Percentiles rank a stretch among this genome's conserved stretches.
Conservation (phyloP, 257 asterid species). For the Asclepias syriaca region DNA sequence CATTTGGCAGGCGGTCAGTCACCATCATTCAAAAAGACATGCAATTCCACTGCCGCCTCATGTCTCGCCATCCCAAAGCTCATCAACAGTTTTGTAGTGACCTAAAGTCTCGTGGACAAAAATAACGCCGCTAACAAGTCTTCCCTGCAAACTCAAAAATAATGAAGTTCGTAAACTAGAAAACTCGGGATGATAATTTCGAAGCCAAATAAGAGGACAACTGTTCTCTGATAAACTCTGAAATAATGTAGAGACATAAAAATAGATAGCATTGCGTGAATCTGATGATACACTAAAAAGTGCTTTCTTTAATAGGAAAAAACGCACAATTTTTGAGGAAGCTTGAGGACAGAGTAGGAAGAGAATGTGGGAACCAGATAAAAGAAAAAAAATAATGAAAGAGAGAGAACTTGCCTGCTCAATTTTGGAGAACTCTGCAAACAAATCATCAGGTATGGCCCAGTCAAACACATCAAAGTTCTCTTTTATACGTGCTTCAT, state of each 20-base stretch:
- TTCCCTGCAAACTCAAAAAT: constrained; percentile 45
- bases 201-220: neutral
- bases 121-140: constrained; percentile 42
- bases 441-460: constrained; percentile 43
- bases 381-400: neutral
- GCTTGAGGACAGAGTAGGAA: neutral
- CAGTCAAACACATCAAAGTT: constrained; percentile 30
- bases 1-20: neutral
- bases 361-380: neutral
- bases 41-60: constrained; percentile 23
- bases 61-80: constrained; percentile 87
- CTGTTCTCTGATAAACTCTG: neutral
- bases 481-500: constrained; percentile 36
- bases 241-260: neutral
- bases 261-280: neutral
- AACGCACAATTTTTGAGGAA: too few relatives aligned
- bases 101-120: constrained; percentile 53
- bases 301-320: too few relatives aligned
- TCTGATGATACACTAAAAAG: neutral
- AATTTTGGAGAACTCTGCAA: constrained; percentile 37
- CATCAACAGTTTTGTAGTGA: constrained; percentile 68
- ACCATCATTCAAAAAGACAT: neutral
- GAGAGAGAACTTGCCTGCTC: constrained; percentile 30
- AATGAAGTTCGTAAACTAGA: neutral
- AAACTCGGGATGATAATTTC: neutral